Evolutionary conservation across 352 stramenopile genomes (phyloP).

Genomic region (Pythium plurisporium): DNA sequence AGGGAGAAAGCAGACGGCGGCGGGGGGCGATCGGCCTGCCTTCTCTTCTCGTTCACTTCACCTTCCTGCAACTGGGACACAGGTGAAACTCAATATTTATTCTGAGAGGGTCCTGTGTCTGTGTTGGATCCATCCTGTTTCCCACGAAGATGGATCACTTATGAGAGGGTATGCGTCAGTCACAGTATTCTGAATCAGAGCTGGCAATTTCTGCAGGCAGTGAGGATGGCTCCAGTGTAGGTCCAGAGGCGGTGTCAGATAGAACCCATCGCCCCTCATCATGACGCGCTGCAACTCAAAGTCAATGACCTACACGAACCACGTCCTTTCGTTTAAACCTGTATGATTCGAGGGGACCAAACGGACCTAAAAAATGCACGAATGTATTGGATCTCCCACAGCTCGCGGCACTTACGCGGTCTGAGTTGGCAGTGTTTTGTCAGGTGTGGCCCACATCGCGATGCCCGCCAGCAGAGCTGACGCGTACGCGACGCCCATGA

Average conservation of each 20-base stretch:
- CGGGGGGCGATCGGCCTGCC: not conserved
- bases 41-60: constrained; percentile 1
- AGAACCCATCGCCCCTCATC: no score
- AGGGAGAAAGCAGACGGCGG: not conserved
- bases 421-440: not conserved
- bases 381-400: no score
- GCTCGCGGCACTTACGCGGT: no score
- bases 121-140: no score
- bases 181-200: not conserved
- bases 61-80: not conserved
- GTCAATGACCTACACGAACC: no score
- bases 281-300: no score
- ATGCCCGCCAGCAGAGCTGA: not conserved
- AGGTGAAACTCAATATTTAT: not conserved
- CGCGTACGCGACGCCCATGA: constrained; percentile 5
- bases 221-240: no score
- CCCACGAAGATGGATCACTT: no score
- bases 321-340: no score
- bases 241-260: no score
- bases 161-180: not conserved
- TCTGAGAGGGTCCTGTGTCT: not conserved
- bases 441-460: not conserved
- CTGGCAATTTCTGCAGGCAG: not conserved
- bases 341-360: no score
- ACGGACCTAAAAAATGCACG: no score